phyloP scores from a whole-genome alignment of 768 basidiomycete species.

The Xerocomellus chrysenteron region DNA sequence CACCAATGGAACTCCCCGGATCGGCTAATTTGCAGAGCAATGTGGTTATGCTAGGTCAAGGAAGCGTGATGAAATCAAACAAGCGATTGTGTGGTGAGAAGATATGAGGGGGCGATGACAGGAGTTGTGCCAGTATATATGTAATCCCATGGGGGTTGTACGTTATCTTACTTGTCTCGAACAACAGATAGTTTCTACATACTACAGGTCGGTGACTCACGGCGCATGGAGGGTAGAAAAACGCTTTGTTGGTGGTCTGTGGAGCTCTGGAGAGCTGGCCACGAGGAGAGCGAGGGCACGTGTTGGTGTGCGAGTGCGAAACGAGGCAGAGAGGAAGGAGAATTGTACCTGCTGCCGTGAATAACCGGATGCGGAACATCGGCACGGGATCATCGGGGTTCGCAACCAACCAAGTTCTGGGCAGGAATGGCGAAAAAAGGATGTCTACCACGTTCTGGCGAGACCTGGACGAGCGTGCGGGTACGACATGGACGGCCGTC shows the following conservation, averaged over 20 bases:
- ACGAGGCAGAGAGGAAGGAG: not conserved
- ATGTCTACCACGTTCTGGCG: constrained; percentile 12
- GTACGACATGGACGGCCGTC: constrained; percentile 21
- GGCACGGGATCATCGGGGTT: constrained; percentile 21
- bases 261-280: not conserved
- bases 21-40: constrained; percentile 18
- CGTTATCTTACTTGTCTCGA: not conserved
- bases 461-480: constrained; percentile 18
- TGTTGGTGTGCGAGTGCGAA: not conserved
- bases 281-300: not conserved
- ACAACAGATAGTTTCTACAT: too few species aligned
- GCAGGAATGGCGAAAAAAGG: constrained; percentile 11
- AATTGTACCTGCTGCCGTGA: constrained; percentile 11
- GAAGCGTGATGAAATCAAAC: constrained; percentile 8
- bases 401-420: constrained; percentile 11
- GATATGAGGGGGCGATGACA: not conserved
- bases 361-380: constrained; percentile 20
- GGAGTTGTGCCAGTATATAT: not conserved
- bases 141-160: not conserved
- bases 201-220: too few species aligned
- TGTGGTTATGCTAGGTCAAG: constrained; percentile 3
- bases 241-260: not conserved
- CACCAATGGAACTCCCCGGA: constrained; percentile 12
- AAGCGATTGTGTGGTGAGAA: constrained; percentile 9
- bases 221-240: not conserved